phyloP scores from a whole-genome alignment of 495 filamentous ascomycete species.

The Aspergillus incahuasiensis region DNA sequence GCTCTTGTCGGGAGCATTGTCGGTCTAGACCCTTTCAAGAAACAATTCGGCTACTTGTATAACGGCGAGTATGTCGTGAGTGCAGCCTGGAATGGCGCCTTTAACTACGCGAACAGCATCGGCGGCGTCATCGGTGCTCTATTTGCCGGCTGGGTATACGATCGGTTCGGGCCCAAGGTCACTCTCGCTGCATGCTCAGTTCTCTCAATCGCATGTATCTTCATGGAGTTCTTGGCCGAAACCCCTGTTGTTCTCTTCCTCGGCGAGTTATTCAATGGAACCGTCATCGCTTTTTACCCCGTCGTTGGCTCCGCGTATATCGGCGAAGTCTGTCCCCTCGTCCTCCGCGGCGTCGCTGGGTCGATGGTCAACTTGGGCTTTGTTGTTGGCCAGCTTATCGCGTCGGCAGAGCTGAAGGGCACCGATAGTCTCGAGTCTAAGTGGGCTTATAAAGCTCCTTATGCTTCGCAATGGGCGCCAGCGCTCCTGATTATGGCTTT shows the following conservation, averaged over 20 bases:
- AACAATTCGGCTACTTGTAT: neutral
- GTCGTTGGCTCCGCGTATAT: neutral
- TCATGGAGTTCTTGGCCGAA: constrained; percentile 5
- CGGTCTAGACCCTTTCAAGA: constrained; percentile 1
- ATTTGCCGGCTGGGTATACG: neutral
- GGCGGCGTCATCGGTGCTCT: constrained; percentile 1
- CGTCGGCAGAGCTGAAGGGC: neutral
- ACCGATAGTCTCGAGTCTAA: neutral
- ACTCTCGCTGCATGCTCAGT: neutral
- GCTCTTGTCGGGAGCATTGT: constrained; percentile 4
- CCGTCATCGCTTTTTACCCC: constrained; percentile 1
- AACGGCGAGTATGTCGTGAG: constrained; percentile 1
- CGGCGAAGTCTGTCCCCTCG: neutral
- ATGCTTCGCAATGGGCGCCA: neutral
- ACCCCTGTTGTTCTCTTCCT: constrained; percentile 2
- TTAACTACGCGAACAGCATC: constrained; percentile 3
- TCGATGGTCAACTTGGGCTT: neutral
- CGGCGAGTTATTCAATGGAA: constrained; percentile 2
- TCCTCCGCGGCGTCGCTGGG: neutral
- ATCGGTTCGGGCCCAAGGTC: neutral
- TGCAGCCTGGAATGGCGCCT: neutral
- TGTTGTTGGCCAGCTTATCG: neutral
- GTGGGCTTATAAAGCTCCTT: neutral
- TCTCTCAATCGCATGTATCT: neutral
- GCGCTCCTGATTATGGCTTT: neutral